A percentile compares a stretch with the other conserved stretches of the same genome.
phyloP scores from a whole-genome alignment of 495 filamentous ascomycete genomes.

The Astrocystis sublimbata region DNA sequence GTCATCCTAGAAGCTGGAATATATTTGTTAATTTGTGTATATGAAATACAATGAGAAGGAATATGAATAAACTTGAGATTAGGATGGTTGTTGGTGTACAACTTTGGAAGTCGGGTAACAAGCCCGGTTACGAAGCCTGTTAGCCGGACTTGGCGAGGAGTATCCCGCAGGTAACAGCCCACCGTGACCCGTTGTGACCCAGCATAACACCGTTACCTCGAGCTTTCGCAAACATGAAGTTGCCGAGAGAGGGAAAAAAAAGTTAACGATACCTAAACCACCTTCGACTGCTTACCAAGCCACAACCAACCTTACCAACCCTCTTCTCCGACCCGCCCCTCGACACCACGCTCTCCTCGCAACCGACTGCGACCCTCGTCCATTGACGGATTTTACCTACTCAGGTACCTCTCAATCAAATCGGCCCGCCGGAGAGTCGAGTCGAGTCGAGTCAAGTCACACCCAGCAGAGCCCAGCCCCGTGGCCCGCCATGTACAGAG shows the following conservation, averaged over 20 bases:
- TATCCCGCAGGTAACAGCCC: too few species aligned
- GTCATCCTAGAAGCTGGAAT: too few species aligned
- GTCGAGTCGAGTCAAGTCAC: background rate
- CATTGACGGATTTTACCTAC: background rate
- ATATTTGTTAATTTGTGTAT: too few species aligned
- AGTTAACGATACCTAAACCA: conserved; percentile 11
- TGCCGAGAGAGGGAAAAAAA: background rate
- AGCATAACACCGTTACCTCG: background rate
- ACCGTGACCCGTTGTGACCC: too few species aligned
- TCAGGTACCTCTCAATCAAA: background rate
- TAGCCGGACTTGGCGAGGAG: too few species aligned
- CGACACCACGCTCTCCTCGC: background rate
- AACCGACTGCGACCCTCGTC: background rate
- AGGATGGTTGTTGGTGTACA: too few species aligned
- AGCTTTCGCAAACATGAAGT: background rate
- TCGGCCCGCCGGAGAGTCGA: background rate
- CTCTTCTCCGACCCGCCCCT: conserved; percentile 10
- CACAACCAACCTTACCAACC: conserved; percentile 6
- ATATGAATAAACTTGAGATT: background rate
- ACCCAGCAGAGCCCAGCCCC: background rate
- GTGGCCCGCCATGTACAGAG: conserved; percentile 59
- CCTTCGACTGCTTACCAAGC: conserved; percentile 16
- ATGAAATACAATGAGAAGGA: background rate
- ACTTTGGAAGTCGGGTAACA: too few species aligned
- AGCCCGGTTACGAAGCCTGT: too few species aligned